Base-by-base conservation (phyloP, 768 basidiomycete species). In the Leucosporidium scottii region DNA sequence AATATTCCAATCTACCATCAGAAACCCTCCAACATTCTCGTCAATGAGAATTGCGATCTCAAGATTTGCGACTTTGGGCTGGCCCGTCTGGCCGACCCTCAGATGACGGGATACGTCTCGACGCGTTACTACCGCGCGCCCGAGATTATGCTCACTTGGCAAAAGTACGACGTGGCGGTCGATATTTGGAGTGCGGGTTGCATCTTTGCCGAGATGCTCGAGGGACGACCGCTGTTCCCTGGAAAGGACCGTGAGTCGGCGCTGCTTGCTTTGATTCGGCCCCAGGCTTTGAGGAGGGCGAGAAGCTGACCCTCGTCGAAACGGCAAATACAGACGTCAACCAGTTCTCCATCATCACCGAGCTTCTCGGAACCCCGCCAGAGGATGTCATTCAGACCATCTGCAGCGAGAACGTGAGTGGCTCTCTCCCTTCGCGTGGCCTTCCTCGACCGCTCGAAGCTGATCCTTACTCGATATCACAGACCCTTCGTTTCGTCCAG, bases 141-240 rank as follows among this genome's bases (percentile, higher is more conserved):
- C 8, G 96, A 99, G 80, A 99, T 99, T 81, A 99, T 99, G 96
- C 84, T 99, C 77, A 99, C 96, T 49, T 99, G 96, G 96, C 96
- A 99, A 79, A 98, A 98, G 82, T 99, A 99, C 81, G 94, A 98
- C 79, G 93, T 97, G 65, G 96, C 94, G 60, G 96, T 99, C 70
- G 96, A 99, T 78, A 94, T 98, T 77, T 98, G 96, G 96, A 93
- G 91, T 76, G 93, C 93, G 17, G 96, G 93, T 9, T 99, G 96
- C 81, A 98, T 99, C 78, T 97, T 99, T 76, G 96, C 96, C 8
- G 96, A 99, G 82, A 99, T 99, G 96, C 81, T 99, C 59, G 93
- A 97, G 78, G 96, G 96, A 39, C 97, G 97, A 78, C 94, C 96
- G 0, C 81, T 99, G 73, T 99, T 99, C 84, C 96, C 96, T 31